These are phyloP conservation scores for Chaetoscypha palmicola DNA, from an alignment of 2,329 filamentous ascomycete genomes.

Conservation along the genomic window DNA sequence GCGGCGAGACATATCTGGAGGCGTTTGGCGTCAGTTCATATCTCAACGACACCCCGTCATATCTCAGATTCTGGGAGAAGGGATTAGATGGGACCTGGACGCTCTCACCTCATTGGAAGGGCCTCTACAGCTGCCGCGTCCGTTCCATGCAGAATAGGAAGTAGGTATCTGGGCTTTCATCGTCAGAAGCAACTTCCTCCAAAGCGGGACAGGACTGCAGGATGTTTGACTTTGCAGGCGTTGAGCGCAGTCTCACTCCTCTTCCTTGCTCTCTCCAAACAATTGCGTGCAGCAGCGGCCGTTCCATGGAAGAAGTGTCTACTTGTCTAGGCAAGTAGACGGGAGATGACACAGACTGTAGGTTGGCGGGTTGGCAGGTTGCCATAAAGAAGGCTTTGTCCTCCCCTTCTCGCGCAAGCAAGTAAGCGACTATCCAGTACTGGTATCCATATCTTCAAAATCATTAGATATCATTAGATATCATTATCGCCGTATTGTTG, in stretches of 20 bases:
- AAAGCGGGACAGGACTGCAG: neutral
- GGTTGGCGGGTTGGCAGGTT: neutral
- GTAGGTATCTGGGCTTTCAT: neutral
- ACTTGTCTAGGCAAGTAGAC: no score
- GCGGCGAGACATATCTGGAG: neutral
- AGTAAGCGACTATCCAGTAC: no score
- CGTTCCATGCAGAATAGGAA: neutral
- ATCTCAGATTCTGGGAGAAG: neutral
- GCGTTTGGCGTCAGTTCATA: neutral
- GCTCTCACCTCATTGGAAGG: neutral
- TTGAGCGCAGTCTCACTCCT: slow-evolving; percentile 14
- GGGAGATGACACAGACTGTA: no score
- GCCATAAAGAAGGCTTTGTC: slow-evolving; percentile 20
- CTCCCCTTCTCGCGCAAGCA: slow-evolving; percentile 6
- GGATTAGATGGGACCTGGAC: neutral
- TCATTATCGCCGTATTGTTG: slow-evolving; percentile 7
- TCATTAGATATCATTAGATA: slow-evolving; percentile 2
- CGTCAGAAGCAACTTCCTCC: slow-evolving; percentile 15
- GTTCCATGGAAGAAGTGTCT: no score
- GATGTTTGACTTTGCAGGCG: neutral
- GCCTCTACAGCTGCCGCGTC: neutral
- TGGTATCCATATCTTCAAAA: neutral
- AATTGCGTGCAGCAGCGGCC: slow-evolving; percentile 17
- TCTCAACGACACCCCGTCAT: neutral
- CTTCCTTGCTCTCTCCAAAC: slow-evolving; percentile 16